phyloP scores from a whole-genome alignment of 2,329 filamentous ascomycete genomes.

The Trichoderma breve region DNA sequence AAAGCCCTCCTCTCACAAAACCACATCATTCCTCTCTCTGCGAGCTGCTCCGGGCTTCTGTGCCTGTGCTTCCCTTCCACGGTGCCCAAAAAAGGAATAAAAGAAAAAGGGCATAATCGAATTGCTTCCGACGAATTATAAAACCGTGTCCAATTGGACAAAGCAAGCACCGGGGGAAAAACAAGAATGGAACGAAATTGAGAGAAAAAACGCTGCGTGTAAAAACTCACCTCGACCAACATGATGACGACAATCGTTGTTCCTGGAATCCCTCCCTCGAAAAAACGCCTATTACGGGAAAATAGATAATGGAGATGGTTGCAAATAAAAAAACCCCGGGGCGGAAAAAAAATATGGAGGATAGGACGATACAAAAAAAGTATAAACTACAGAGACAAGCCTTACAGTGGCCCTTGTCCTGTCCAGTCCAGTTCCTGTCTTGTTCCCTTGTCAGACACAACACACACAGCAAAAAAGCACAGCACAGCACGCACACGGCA shows the following conservation, averaged over 20 bases:
- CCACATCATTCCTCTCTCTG: background rate
- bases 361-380: slow-evolving; percentile 9
- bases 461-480: background rate
- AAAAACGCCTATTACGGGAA: slow-evolving; percentile 1
- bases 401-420: background rate
- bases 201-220: background rate
- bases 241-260: slow-evolving; percentile 25
- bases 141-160: slow-evolving; percentile 2
- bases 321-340: slow-evolving; percentile 15
- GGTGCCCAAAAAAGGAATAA: background rate
- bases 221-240: slow-evolving; percentile 39
- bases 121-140: background rate
- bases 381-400: background rate
- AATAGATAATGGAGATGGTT: slow-evolving; percentile 11
- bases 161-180: background rate
- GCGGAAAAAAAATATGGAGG: background rate
- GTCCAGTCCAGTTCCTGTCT: background rate
- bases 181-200: background rate
- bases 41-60: background rate
- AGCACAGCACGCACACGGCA: background rate
- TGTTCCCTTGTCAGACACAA: background rate
- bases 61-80: background rate
- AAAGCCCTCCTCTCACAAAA: background rate
- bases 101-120: background rate
- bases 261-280: background rate